Percentiles rank a stretch among this genome's conserved stretches.
Evolutionary conservation across 108 stramenopile species (phyloP).

Genomic region (Nitzschia sp.): DNA sequence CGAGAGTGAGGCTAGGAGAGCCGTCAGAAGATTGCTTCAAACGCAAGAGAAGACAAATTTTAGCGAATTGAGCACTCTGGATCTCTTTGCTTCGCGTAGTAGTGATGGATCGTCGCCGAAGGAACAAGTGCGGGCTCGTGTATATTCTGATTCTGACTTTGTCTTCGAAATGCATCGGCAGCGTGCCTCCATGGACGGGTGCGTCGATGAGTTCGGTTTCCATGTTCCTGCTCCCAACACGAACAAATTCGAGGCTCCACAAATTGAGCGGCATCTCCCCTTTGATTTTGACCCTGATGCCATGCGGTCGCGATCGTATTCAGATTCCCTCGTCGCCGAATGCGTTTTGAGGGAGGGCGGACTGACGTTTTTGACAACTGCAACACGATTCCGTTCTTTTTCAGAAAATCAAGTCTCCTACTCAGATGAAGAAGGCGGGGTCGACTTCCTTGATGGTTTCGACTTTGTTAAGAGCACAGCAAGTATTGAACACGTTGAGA

Average conservation of each 20-base stretch:
- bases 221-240: background rate
- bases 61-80: background rate
- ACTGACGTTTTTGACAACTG: too few relatives aligned
- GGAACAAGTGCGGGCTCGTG: conserved; percentile 1
- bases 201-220: conserved; percentile 4
- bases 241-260: too few relatives aligned
- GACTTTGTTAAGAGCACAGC: background rate
- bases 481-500: too few relatives aligned
- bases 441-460: background rate
- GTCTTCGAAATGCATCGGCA: conserved; percentile 15
- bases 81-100: background rate
- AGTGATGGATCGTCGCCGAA: background rate
- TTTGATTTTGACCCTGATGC: too few relatives aligned
- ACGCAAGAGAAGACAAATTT: background rate
- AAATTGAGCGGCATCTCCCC: too few relatives aligned
- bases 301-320: background rate
- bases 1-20: background rate
- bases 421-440: background rate
- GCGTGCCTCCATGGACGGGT: background rate
- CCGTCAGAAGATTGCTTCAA: background rate
- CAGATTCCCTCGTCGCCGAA: background rate
- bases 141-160: conserved; percentile 32
- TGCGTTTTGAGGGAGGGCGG: background rate
- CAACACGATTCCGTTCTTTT: background rate
- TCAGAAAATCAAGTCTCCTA: background rate